phyloP scores from a whole-genome alignment of 306 rosid species.

The Castanopsis chinensis region DNA sequence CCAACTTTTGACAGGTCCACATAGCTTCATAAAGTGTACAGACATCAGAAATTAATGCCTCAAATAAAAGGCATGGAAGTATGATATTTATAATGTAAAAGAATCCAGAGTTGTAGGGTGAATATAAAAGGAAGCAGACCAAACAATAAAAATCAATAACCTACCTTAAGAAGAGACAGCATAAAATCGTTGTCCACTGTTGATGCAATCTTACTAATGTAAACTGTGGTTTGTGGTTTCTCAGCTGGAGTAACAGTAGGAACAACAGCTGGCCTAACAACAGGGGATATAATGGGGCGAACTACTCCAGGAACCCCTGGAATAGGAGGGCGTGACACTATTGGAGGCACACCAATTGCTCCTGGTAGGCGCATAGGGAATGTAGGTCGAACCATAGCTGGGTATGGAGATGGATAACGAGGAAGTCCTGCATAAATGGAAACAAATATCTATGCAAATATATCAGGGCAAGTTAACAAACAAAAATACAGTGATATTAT shows the following conservation, averaged over 20 bases:
- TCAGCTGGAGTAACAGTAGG: conserved; percentile 80
- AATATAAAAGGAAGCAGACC: not conserved
- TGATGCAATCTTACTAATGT: conserved; percentile 86
- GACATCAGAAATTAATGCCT: conserved; percentile 4
- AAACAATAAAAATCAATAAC: conserved; percentile 11
- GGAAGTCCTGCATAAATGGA: conserved; percentile 74
- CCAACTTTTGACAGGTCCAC: conserved; percentile 98
- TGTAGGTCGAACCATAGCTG: conserved; percentile 67
- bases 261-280: conserved; percentile 69
- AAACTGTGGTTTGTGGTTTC: conserved; percentile 81
- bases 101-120: not conserved
- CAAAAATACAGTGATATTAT: conserved; percentile 17
- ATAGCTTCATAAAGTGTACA: conserved; percentile 49
- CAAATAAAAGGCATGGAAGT: not conserved
- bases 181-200: conserved; percentile 91
- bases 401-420: conserved; percentile 81
- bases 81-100: not conserved
- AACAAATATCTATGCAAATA: conserved; percentile 64
- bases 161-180: conserved; percentile 81
- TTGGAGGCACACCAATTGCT: conserved; percentile 64
- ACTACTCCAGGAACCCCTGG: conserved; percentile 76
- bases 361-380: conserved; percentile 82
- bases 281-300: conserved; percentile 75
- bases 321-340: conserved; percentile 71
- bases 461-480: conserved; percentile 50